phyloP scores from a whole-genome alignment of 495 filamentous ascomycete genomes.

The Penicillium soppii region DNA sequence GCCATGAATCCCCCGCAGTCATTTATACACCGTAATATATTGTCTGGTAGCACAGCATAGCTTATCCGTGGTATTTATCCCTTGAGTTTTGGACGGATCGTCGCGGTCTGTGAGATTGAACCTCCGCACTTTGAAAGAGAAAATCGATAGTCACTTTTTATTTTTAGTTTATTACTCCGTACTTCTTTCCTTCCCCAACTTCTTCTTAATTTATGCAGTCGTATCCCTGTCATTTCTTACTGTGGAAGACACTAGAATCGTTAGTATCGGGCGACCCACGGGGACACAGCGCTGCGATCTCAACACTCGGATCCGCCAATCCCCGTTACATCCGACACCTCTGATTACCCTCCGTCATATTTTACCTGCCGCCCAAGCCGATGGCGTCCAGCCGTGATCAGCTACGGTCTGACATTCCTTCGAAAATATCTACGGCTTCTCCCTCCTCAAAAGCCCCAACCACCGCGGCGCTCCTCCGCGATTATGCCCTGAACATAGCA shows the following conservation, averaged over 20 bases:
- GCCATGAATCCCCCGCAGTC: too few relatives aligned
- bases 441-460: conserved; percentile 21
- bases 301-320: conserved; percentile 19
- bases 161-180: too few relatives aligned
- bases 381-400: conserved; percentile 27
- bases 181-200: not conserved
- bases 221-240: not conserved
- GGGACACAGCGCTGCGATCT: conserved; percentile 4
- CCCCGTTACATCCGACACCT: conserved; percentile 38
- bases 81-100: not conserved
- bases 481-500: conserved; percentile 45
- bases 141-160: too few relatives aligned
- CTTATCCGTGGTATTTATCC: not conserved
- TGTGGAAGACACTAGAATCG: conserved; percentile 21
- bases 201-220: not conserved
- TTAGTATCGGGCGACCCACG: conserved; percentile 9
- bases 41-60: too few relatives aligned
- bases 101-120: not conserved
- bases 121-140: not conserved
- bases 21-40: too few relatives aligned
- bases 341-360: conserved; percentile 9
- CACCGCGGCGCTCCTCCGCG: conserved; percentile 39
- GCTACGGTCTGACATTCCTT: conserved; percentile 19
- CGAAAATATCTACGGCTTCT: conserved; percentile 10
- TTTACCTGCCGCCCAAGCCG: conserved; percentile 15